Conservation (phyloP, 2,329 filamentous ascomycete species). For the Aspergillus udagawae region DNA sequence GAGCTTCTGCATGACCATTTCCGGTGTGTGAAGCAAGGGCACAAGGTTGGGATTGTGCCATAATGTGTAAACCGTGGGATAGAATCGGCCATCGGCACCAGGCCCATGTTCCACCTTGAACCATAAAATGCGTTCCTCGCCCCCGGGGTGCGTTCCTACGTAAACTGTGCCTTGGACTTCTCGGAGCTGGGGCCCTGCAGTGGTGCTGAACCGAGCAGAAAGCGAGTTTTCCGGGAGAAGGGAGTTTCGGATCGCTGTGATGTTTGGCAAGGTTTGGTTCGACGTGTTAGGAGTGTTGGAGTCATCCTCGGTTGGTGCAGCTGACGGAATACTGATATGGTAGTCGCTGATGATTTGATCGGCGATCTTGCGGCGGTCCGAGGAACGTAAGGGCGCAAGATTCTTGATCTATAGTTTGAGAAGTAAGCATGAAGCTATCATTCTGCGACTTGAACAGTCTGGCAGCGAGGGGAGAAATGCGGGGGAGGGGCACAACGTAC, state of each 20-base stretch:
- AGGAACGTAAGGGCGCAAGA: conserved; percentile 61
- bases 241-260: conserved; percentile 52
- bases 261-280: conserved; percentile 44
- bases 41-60: conserved; percentile 61
- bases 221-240: conserved; percentile 61
- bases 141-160: conserved; percentile 55
- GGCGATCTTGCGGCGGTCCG: conserved; percentile 62
- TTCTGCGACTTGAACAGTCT: neutral
- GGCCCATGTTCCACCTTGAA: conserved; percentile 56
- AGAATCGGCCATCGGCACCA: conserved; percentile 38
- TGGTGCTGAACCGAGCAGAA: conserved; percentile 63
- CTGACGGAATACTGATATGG: conserved; percentile 46
- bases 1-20: conserved; percentile 57
- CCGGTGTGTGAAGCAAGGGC: conserved; percentile 61
- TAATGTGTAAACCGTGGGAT: conserved; percentile 59
- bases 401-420: conserved; percentile 56
- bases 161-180: conserved; percentile 62
- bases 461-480: conserved; percentile 18
- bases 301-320: conserved; percentile 27
- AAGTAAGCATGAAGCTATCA: neutral
- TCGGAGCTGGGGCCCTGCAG: conserved; percentile 57
- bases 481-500: conserved; percentile 35
- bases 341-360: conserved; percentile 65
- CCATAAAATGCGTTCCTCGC: conserved; percentile 61
- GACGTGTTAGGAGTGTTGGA: conserved; percentile 40